Evolutionary conservation across 148 eudicot genomes (phyloP).

Genomic region (Polygonum aviculare): DNA sequence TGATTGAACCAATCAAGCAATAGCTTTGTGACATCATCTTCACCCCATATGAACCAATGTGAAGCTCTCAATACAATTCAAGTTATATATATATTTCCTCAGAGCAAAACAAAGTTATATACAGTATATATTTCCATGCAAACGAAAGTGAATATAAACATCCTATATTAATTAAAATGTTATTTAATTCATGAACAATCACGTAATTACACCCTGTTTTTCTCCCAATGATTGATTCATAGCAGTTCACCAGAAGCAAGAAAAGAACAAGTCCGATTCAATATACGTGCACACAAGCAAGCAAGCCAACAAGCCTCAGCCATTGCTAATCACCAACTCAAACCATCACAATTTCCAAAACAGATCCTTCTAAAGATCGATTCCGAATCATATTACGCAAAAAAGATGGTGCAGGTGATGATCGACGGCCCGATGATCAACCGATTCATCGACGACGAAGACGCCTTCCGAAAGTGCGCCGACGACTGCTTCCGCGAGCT

Average conservation of each 20-base stretch:
- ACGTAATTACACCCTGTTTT: too few relatives aligned
- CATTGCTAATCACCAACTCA: not conserved
- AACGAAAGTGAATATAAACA: too few relatives aligned
- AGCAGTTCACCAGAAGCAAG: not conserved
- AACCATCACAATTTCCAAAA: not conserved
- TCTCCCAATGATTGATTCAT: not conserved
- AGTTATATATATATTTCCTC: too few relatives aligned
- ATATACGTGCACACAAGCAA: conserved; percentile 1
- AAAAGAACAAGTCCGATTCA: not conserved
- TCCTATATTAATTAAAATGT: too few relatives aligned
- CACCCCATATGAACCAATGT: too few relatives aligned
- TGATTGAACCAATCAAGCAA: too few relatives aligned
- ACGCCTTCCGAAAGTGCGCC: conserved; percentile 26
- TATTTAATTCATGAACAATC: too few relatives aligned
- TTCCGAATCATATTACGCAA: not conserved
- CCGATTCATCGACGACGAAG: conserved; percentile 26
- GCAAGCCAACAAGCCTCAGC: not conserved
- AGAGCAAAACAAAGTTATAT: too few relatives aligned
- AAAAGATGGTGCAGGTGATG: conserved; percentile 15
- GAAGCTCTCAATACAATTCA: too few relatives aligned
- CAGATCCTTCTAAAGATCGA: not conserved
- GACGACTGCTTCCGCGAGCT: conserved; percentile 31
- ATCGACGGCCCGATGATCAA: conserved; percentile 35
- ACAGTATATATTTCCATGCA: too few relatives aligned
- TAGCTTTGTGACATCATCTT: too few relatives aligned